phyloP scores from a whole-genome alignment of 176 grass and related monocot genomes.

The Carex kokanica region DNA sequence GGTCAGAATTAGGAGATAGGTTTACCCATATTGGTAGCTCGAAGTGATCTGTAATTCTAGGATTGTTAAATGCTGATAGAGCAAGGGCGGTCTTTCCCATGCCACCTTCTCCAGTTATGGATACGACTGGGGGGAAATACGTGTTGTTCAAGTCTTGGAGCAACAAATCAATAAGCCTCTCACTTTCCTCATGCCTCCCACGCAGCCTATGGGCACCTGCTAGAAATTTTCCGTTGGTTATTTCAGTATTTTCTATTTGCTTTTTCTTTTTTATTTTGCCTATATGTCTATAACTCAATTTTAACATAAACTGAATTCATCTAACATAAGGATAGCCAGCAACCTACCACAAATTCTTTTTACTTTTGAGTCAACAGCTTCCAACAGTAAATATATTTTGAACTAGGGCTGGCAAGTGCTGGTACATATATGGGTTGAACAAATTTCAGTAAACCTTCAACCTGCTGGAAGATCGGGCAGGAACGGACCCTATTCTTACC shows the following conservation, averaged over 20 bases:
- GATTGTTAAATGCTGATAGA: conserved; percentile 13
- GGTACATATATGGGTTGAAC: neutral
- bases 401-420: neutral
- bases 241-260: neutral
- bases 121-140: conserved; percentile 3
- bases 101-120: conserved; percentile 30
- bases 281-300: neutral
- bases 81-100: conserved; percentile 36
- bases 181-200: neutral
- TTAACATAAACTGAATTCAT: no score
- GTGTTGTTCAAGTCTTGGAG: neutral
- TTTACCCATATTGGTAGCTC: conserved; percentile 24
- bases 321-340: neutral
- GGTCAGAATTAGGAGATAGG: neutral
- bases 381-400: neutral
- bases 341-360: neutral
- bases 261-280: neutral
- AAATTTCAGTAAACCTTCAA: neutral
- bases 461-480: neutral
- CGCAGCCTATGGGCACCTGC: neutral
- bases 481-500: neutral
- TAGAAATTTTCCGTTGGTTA: neutral
- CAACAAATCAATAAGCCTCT: neutral
- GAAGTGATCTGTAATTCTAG: neutral
- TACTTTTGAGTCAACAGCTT: neutral